Conservation (phyloP, 1,284 basidiomycete genomes). For the Papiliotrema fonsecae region DNA sequence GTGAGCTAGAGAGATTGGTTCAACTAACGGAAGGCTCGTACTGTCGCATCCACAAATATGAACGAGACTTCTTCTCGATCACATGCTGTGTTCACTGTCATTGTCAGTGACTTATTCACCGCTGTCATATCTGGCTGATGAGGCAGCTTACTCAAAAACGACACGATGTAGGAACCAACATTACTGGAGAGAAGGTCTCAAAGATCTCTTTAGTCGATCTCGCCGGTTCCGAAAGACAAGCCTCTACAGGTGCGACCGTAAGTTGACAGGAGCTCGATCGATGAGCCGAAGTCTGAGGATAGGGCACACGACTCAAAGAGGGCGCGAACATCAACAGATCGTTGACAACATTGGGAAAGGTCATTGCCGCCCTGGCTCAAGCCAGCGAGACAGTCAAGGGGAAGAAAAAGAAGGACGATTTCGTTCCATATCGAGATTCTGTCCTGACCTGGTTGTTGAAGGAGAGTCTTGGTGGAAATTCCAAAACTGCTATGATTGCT, state of each 20-base stretch:
- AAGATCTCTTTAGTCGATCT: constrained; percentile 92
- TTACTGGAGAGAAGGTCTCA: constrained; percentile 93
- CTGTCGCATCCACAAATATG: constrained; percentile 99
- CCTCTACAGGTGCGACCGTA: constrained; percentile 87
- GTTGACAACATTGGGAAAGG: constrained; percentile 92
- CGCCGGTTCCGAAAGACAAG: constrained; percentile 94
- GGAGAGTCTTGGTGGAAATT: constrained; percentile 92
- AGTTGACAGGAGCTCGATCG: no score
- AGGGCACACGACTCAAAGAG: constrained; percentile 84
- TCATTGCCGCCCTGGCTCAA: constrained; percentile 84
- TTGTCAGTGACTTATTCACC: constrained; percentile 47
- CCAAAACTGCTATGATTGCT: constrained; percentile 84
- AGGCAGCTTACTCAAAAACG: constrained; percentile 73
- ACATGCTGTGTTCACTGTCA: constrained; percentile 93
- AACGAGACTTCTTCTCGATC: constrained; percentile 99
- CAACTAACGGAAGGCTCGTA: constrained; percentile 57
- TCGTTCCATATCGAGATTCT: constrained; percentile 90
- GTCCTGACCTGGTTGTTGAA: constrained; percentile 96
- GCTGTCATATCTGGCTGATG: constrained; percentile 2
- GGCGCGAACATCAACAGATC: constrained; percentile 98
- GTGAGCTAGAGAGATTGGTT: constrained; percentile 20
- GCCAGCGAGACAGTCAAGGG: constrained; percentile 61
- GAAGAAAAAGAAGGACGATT: constrained; percentile 84
- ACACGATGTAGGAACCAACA: constrained; percentile 71
- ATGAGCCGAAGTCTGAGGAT: no score